phyloP scores from a whole-genome alignment of 352 stramenopile species.

The Phytophthora hybrid region DNA sequence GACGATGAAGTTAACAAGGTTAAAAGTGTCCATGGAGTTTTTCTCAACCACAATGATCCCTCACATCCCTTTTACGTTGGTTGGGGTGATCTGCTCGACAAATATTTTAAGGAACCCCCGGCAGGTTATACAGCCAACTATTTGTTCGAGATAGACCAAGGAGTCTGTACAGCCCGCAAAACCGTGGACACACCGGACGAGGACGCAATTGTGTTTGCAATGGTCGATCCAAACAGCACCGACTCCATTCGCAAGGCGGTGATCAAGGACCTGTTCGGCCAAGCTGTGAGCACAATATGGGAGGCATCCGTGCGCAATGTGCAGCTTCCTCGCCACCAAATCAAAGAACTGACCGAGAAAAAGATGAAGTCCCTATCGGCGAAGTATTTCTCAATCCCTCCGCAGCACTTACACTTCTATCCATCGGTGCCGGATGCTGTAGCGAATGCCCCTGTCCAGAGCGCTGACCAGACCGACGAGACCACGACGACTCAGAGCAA shows the following conservation, averaged over 20 bases:
- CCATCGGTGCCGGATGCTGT: too few species aligned
- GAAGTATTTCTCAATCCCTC: too few species aligned
- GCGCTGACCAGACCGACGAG: too few species aligned
- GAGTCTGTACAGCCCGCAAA: too few species aligned
- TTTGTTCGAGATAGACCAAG: too few species aligned
- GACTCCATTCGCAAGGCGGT: slow-evolving; percentile 1
- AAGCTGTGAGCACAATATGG: not conserved
- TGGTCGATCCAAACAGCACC: slow-evolving; percentile 3
- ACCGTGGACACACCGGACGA: not conserved
- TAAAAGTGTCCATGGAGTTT: slow-evolving; percentile 13
- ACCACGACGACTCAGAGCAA: not conserved
- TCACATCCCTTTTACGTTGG: slow-evolving; percentile 4
- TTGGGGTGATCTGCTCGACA: slow-evolving; percentile 5
- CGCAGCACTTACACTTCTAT: too few species aligned
- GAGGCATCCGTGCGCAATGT: slow-evolving; percentile 3
- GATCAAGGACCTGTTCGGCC: slow-evolving; percentile 5
- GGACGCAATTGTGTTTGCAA: slow-evolving; percentile 8
- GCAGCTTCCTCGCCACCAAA: slow-evolving; percentile 8
- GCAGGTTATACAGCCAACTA: too few species aligned
- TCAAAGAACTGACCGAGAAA: not conserved
- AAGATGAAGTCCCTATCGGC: too few species aligned
- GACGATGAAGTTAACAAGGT: slow-evolving; percentile 12
- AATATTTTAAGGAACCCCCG: slow-evolving; percentile 14
- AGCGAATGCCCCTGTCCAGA: too few species aligned
- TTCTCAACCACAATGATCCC: slow-evolving; percentile 13